Conservation (phyloP, 1,139 yeast genomes). For the Scheffersomyces illinoinensis region DNA sequence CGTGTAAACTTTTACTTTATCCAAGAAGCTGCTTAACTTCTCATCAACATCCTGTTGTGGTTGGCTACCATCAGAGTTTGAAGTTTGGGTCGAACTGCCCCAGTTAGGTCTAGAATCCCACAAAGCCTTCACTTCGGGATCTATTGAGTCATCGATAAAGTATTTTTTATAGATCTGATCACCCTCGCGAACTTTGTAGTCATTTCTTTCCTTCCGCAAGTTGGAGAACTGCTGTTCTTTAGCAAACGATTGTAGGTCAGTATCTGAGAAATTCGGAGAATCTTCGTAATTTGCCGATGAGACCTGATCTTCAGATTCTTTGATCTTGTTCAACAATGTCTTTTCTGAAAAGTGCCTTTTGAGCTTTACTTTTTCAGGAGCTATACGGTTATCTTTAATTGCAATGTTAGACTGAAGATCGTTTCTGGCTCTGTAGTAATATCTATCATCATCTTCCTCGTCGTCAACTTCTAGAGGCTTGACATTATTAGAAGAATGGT, state of each 20-base stretch:
- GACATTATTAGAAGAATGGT: not conserved
- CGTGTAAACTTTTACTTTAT: not conserved
- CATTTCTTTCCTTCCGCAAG: conserved; percentile 21
- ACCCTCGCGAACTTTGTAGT: conserved; percentile 52
- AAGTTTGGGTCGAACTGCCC: not conserved
- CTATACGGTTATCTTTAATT: not conserved
- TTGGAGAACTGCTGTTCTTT: conserved; percentile 12
- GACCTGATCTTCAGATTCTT: not conserved
- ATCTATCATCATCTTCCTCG: conserved; percentile 11
- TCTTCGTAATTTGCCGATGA: conserved; percentile 7
- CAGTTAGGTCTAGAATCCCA: conserved; percentile 47
- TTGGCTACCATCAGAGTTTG: not conserved
- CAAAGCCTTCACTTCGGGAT: conserved; percentile 50
- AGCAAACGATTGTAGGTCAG: conserved; percentile 10
- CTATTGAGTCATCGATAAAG: conserved; percentile 41
- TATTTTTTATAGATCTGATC: conserved; percentile 46
- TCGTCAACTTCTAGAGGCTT: conserved; percentile 2
- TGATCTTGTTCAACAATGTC: not conserved
- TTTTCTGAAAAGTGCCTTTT: not conserved
- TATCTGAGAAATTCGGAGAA: not conserved
- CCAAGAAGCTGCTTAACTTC: not conserved
- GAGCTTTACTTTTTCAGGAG: not conserved
- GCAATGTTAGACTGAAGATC: not conserved
- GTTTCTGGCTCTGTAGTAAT: conserved; percentile 10
- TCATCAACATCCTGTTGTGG: conserved; percentile 2